phyloP scores from a whole-genome alignment of 306 rosid genomes.

The Morella rubra region DNA sequence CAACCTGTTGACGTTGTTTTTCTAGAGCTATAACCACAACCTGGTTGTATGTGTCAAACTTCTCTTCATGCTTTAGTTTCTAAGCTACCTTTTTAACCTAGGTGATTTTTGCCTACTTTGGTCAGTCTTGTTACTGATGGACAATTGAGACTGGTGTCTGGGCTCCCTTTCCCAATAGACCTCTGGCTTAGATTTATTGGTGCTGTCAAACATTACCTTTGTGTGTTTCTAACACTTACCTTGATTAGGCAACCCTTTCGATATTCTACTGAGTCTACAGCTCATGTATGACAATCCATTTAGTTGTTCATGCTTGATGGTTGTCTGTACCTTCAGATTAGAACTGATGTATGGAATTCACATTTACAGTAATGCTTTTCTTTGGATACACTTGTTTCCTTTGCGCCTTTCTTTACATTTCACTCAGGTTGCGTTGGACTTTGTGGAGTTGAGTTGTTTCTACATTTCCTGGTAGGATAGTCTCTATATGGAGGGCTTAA shows the following conservation, averaged over 20 bases:
- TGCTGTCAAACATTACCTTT: background rate
- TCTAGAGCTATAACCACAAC: too few relatives aligned
- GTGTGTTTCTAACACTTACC: background rate
- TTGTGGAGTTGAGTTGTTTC: background rate
- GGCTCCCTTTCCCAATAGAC: too few relatives aligned
- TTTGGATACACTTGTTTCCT: background rate
- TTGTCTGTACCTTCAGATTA: background rate
- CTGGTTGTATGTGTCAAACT: background rate
- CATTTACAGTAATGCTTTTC: background rate
- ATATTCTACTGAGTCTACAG: background rate
- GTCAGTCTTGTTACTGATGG: background rate
- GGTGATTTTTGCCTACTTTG: background rate
- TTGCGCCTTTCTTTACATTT: background rate
- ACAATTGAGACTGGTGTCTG: background rate
- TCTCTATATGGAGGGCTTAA: background rate
- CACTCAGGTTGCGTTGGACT: background rate
- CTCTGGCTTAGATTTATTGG: too few relatives aligned
- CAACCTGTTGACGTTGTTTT: too few relatives aligned
- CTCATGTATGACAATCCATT: background rate
- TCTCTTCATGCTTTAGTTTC: background rate
- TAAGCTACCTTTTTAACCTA: background rate
- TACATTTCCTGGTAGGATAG: background rate
- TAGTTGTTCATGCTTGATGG: background rate
- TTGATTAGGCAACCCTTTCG: background rate
- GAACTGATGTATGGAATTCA: background rate